Base-by-base conservation (phyloP, 768 basidiomycete genomes). In the Epithele typhae region DNA sequence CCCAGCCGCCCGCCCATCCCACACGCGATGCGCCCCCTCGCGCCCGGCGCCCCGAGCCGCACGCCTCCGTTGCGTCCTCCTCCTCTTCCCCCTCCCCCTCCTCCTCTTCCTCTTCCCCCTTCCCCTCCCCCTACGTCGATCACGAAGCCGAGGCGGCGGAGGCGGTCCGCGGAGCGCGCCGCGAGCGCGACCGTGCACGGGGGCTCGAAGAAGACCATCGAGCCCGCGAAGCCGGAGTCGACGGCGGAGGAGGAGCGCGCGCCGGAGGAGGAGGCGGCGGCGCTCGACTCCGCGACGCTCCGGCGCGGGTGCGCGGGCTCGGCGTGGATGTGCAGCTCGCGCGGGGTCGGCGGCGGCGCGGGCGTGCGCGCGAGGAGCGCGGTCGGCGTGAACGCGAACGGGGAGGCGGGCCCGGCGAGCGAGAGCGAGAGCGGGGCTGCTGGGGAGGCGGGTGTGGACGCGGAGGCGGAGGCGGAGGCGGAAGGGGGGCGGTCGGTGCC, bases 171-270 rank as follows among this genome's bases (percentile, higher is more conserved):
- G 5, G 17, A 37, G 2, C 44, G 18, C 25, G 14, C 3, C 5
- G 49, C 30, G 23, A 46, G 14, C 12, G 22, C 15, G 17, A 51
- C 22, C 17, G 40, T 46, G 49, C 49, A 51, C 12, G 49, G 49
- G 17, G 49, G 44, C 30, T 51, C 44, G 40, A 51, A 51, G 44
- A 51, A 51, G 22, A 51, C 22, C 25, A 51, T 41, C 8, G 49
- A 51, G 25, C 12, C 9, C 27, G 27, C 27, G 27, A 30, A 7
- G 7, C 27, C 27, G 27, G 7, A 14, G 27, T 30, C 27, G 27
- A 30, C 27, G 7, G n/a, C n/a, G n/a, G n/a, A n/a, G n/a, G n/a
- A n/a, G n/a, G n/a, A n/a, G n/a, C n/a, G n/a, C n/a, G n/a, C n/a
- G n/a, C n/a, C n/a, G n/a, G n/a, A n/a, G n/a, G n/a, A n/a, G n/a